Base-by-base conservation (phyloP, 2,329 filamentous ascomycete genomes). In the Cercospora berteroae region DNA sequence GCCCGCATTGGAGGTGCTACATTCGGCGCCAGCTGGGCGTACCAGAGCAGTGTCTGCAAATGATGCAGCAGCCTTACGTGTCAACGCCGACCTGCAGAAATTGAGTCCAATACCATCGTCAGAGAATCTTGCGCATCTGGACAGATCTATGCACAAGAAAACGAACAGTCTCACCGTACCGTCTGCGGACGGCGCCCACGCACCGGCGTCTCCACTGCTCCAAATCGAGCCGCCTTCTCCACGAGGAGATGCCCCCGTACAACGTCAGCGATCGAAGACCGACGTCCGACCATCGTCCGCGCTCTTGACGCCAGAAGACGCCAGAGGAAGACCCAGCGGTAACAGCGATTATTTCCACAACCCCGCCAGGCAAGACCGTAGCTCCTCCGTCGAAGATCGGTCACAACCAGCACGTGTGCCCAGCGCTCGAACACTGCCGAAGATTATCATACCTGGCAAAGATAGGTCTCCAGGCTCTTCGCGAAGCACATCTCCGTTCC, bases 401-500 rank as follows among this genome's bases (percentile, higher is more conserved):
- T 59, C 59, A 13, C 70, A 72, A 27, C 74, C 75, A 18, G 67
- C 70, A 16, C 62, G 67, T 2, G 73, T 77, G 20, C 74, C 75
- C 16, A 74, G 73, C n/a, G 75, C 78, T 16, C 74, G 74, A 20
- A 72, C 76, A 23, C 72, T 79, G 5, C 79, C 81, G 2, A 81
- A 80, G 67, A 74, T 84, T 50, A 68, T 77, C 7, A 80, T 84
- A 60, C 80, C 80, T 33, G 71, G 73, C 25, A 69, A 70, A 42
- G 71, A 68, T 36, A 67, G 72, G 56, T 77, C 77, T 8, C 72
- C 71, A 25, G 72, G 74, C 75, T 81, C 74, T 1, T 80, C 80
- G 4, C 81, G 84, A 4, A 69, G 68, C 52, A 79, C 83, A 4
- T 86, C 87, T 4, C 89, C 90, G 0, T 94, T 95, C 69, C 91